Conservation (phyloP, 805 yeast species). For the Candida endomychidarum region DNA sequence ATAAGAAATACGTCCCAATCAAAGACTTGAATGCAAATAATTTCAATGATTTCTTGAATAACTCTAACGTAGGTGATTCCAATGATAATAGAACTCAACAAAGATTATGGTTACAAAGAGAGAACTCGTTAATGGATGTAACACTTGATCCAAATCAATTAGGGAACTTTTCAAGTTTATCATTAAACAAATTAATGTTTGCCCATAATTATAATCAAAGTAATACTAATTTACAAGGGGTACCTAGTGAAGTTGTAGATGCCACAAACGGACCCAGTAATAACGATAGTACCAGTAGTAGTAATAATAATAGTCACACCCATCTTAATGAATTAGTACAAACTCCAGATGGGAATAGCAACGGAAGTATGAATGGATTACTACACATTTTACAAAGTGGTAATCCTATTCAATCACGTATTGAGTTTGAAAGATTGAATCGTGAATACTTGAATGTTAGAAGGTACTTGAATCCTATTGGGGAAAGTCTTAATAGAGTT, state of each 20-base stretch:
- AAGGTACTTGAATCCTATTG: conserved; percentile 68
- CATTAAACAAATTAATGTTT: conserved; percentile 41
- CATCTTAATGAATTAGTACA: conserved; percentile 4
- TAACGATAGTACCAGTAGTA: neutral
- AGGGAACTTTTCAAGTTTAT: conserved; percentile 38
- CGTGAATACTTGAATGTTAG: conserved; percentile 71
- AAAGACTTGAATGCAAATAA: conserved; percentile 24
- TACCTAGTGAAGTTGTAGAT: conserved; percentile 11
- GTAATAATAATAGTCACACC: neutral
- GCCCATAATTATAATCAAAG: conserved; percentile 31
- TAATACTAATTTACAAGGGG: conserved; percentile 17
- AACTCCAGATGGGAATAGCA: conserved; percentile 19
- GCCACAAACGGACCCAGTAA: conserved; percentile 6
- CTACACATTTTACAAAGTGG: conserved; percentile 29
- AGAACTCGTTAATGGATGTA: conserved; percentile 65
- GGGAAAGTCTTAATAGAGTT: conserved; percentile 58
- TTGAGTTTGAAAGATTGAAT: conserved; percentile 77
- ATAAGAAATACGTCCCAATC: conserved; percentile 3
- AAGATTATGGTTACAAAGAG: conserved; percentile 79
- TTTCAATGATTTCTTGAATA: conserved; percentile 29
- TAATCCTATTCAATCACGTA: conserved; percentile 57
- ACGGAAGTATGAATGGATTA: conserved; percentile 27
- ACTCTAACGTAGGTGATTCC: conserved; percentile 2
- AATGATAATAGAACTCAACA: conserved; percentile 65
- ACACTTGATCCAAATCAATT: conserved; percentile 31